Evolutionary conservation across 177 flowering plant species (phyloP), one percentile per base, ranked within the genome.

Genomic region (Vitis hybrid): DNA sequence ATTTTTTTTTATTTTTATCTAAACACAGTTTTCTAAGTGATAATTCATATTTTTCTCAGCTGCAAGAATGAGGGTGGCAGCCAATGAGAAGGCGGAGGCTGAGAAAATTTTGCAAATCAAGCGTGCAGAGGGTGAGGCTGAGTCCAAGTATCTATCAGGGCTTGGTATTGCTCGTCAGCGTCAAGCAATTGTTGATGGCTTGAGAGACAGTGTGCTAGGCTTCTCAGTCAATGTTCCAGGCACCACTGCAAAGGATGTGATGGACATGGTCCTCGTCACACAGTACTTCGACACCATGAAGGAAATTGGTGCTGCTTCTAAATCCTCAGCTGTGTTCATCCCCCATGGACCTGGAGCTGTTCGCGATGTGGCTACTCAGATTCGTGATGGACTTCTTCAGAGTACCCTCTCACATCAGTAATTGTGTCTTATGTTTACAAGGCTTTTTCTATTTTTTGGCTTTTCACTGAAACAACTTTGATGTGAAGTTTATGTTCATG

Each of bases 341-440:
- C 97, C 97, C 14, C 94, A 90, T 66, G 97, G 94, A 31, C 94
- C 94, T 15, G 94, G 91, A 19, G 94, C 97, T 9, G 91, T 91
- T 72, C 88, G 88, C 7, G 92, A 90, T 71, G 90, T 90, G 22
- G 92, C 94, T 0, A 7, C 83, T 11, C 97, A 91, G 76, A 87
- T 91, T 57, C 86, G 97, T 7, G 90, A 91, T 69, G 96, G 96
- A 9, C 87, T 92, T 63, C 92, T 91, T 67, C 97, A 90, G 75
- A 89, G 67, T 17, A 79, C 88, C 1, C 9, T 71, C 31, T 22
- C 24, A 5, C 59, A 68, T 3, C 56, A 71, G 63, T 81, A 67
- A 61, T 5, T 57, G 38, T 17, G 38, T 17, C 57, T 6, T 55
- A 3, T 6, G 13, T 5, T 51, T 19, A 19, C 52, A 19, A 50